Evolutionary conservation across 2,329 filamentous ascomycete species (phyloP).

Genomic region (Phialophora verrucosa): DNA sequence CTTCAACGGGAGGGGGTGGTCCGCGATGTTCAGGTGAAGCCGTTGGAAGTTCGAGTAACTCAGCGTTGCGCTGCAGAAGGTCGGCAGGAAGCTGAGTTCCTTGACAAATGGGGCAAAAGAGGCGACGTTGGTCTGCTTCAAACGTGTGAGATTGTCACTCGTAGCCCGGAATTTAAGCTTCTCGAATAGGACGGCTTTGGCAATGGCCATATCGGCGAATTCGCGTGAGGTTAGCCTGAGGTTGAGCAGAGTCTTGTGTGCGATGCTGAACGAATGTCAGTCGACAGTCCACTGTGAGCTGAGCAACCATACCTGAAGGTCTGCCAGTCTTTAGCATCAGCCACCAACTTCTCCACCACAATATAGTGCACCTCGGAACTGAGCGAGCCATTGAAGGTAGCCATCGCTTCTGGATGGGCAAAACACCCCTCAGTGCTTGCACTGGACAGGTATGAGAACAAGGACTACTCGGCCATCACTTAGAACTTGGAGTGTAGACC

Average conservation of each 20-base stretch:
- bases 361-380: not conserved
- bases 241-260: conserved; percentile 6
- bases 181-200: conserved; percentile 12
- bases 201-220: conserved; percentile 12
- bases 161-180: conserved; percentile 9
- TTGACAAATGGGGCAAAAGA: conserved; percentile 9
- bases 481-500: not conserved
- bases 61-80: not conserved
- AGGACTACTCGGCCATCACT: not conserved
- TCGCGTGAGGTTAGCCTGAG: conserved; percentile 14
- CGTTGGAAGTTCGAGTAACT: not conserved
- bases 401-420: not conserved
- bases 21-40: not conserved
- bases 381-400: not conserved
- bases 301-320: not conserved
- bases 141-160: not conserved
- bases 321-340: not conserved
- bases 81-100: not conserved
- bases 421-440: not conserved
- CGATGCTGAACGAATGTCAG: not conserved
- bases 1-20: not conserved
- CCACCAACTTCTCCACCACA: not conserved
- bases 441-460: not conserved
- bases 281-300: not conserved
- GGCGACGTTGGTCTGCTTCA: not conserved